Conservation (phyloP, 148 eudicot genomes). For the Simmondsia chinensis region DNA sequence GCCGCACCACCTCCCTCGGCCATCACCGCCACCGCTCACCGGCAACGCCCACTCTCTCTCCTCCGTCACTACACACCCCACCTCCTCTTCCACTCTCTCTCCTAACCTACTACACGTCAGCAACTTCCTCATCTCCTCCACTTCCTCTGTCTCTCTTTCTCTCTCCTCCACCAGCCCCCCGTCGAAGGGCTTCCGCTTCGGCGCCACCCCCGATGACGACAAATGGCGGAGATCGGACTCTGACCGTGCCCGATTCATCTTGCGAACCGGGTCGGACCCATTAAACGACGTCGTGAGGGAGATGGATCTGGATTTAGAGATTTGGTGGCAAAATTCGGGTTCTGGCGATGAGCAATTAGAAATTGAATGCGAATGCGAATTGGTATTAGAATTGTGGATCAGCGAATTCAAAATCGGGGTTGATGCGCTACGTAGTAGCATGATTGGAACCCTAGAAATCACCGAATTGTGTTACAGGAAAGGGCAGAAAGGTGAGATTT, state of each 20-base stretch:
- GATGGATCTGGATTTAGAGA: conserved; percentile 9
- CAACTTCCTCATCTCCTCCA: neutral
- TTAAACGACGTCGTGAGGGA: conserved; percentile 10
- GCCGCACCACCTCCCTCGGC: conserved; percentile 2
- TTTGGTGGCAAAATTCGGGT: neutral
- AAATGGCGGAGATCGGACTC: neutral
- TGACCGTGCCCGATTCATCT: too few species aligned
- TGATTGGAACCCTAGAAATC: too few species aligned
- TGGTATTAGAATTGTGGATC: conserved; percentile 5
- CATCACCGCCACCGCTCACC: neutral
- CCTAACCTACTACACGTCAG: conserved; percentile 12
- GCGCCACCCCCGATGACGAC: too few species aligned
- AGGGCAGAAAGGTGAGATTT: too few species aligned
- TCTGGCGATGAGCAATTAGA: conserved; percentile 5
- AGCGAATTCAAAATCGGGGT: conserved; percentile 31
- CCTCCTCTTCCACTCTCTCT: conserved; percentile 15
- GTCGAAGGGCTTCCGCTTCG: too few species aligned
- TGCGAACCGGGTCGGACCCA: too few species aligned
- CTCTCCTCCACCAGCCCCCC: too few species aligned
- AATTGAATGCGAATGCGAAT: too few species aligned
- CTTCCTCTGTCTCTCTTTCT: too few species aligned
- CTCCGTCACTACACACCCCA: neutral
- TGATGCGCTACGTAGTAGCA: conserved; percentile 36
- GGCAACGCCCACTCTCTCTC: conserved; percentile 5
- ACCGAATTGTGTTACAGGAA: too few species aligned